Evolutionary conservation across 768 basidiomycete genomes (phyloP).

Genomic region (Lactarius vividus): DNA sequence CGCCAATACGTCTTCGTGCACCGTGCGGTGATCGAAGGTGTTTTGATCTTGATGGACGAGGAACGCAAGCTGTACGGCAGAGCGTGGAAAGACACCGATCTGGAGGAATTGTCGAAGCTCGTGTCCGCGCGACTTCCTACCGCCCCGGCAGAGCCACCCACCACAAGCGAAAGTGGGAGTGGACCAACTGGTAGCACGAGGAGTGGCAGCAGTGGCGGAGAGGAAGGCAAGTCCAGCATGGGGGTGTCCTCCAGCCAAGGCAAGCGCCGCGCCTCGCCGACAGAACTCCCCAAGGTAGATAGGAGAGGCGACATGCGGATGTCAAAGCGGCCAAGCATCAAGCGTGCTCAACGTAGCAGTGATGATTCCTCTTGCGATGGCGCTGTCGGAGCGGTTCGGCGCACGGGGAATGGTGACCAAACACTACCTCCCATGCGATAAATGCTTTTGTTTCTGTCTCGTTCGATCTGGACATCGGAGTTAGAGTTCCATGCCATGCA

Average conservation of each 20-base stretch:
- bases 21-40: slow-evolving; percentile 78
- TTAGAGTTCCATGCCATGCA: not conserved
- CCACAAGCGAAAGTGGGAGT: slow-evolving; percentile 18
- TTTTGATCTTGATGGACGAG: slow-evolving; percentile 73
- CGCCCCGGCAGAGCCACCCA: not conserved
- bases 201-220: slow-evolving; percentile 8
- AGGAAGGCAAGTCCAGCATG: slow-evolving; percentile 14
- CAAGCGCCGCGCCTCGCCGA: slow-evolving; percentile 73
- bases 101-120: slow-evolving; percentile 28
- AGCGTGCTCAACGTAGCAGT: slow-evolving; percentile 40
- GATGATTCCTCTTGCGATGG: slow-evolving; percentile 24
- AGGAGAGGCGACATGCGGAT: slow-evolving; percentile 52
- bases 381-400: not conserved
- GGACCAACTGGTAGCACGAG: not conserved
- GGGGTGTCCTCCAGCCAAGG: slow-evolving; percentile 37
- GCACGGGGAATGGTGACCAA: not conserved
- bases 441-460: not conserved
- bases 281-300: slow-evolving; percentile 62
- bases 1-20: slow-evolving; percentile 95
- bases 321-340: slow-evolving; percentile 67
- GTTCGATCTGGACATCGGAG: not conserved
- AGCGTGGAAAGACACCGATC: slow-evolving; percentile 25
- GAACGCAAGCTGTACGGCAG: slow-evolving; percentile 44
- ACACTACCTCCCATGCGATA: slow-evolving; percentile 13
- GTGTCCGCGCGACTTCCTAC: slow-evolving; percentile 23